A percentile compares a stretch with the other conserved stretches of the same genome.
These are phyloP conservation scores for Geotrichum phurueaensis DNA, from an alignment of 1,139 yeast species.

Conservation along the genomic window DNA sequence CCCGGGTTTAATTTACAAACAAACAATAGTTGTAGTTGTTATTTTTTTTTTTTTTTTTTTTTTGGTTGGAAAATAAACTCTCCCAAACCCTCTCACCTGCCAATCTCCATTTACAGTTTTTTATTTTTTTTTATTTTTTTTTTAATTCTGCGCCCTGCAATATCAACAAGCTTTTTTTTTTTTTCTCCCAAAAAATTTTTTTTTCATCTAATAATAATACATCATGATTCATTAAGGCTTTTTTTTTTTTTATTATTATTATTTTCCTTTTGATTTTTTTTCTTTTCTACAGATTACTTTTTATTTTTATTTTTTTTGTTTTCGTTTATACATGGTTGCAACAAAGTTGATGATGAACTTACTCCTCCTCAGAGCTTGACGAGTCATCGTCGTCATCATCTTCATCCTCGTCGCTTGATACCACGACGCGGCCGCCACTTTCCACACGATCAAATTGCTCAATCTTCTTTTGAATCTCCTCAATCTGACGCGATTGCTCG, in stretches of 20 bases:
- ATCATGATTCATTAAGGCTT: neutral
- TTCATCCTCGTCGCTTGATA: slow-evolving; percentile 14
- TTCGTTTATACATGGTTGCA: neutral
- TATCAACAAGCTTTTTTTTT: too few species aligned
- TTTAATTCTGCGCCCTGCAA: too few species aligned
- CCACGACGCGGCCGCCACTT: slow-evolving; percentile 21
- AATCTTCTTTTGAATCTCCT: slow-evolving; percentile 74
- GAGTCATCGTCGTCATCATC: slow-evolving; percentile 3
- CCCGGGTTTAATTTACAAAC: too few species aligned
- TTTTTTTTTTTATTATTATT: neutral
- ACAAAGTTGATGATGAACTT: neutral
- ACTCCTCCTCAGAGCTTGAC: slow-evolving; percentile 3
- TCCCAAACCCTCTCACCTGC: too few species aligned
- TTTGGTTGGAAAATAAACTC: too few species aligned
- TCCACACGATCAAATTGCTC: slow-evolving; percentile 58
- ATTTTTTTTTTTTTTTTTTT: too few species aligned
- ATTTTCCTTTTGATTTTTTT: neutral
- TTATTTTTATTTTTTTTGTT: too few species aligned
- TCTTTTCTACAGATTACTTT: neutral
- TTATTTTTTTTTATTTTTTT: too few species aligned
- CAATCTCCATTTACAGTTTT: too few species aligned
- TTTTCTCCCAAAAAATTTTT: too few species aligned
- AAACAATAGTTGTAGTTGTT: too few species aligned
- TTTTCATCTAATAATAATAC: too few species aligned
- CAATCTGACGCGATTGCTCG: slow-evolving; percentile 73